phyloP scores from a whole-genome alignment of 1,139 yeast genomes.

The Saccharomyces hybrid region DNA sequence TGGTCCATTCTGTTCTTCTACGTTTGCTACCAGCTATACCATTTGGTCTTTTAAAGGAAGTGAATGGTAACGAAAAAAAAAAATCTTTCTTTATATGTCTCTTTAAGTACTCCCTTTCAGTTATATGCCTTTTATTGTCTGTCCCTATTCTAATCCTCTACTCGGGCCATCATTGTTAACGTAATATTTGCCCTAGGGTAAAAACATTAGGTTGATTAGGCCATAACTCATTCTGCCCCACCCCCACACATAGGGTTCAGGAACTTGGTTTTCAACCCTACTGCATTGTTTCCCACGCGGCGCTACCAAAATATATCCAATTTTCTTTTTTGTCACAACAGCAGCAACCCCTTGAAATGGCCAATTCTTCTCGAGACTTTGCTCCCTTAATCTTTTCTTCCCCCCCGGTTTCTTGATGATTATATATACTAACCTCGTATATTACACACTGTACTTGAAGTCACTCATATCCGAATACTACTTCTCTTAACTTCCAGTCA shows the following conservation, averaged over 20 bases:
- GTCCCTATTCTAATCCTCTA: background rate
- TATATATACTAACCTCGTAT: background rate
- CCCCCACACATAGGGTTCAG: background rate
- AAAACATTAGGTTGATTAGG: background rate
- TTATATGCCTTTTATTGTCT: background rate
- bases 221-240: background rate
- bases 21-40: slow-evolving; percentile 23
- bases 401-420: background rate
- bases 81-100: background rate
- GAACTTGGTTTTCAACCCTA: background rate
- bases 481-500: background rate
- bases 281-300: background rate
- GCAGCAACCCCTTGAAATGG: background rate
- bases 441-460: background rate
- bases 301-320: background rate
- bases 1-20: slow-evolving; percentile 28
- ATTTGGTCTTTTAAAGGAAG: slow-evolving; percentile 9
- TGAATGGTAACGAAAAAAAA: background rate
- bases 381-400: background rate
- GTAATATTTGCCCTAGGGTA: background rate
- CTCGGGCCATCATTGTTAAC: background rate
- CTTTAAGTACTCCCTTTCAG: background rate
- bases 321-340: background rate
- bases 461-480: too few relatives aligned
- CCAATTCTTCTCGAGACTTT: background rate